These are phyloP conservation scores for Rhamnella rubrinervis DNA, from an alignment of 331 rosid species.

Conservation along the genomic window DNA sequence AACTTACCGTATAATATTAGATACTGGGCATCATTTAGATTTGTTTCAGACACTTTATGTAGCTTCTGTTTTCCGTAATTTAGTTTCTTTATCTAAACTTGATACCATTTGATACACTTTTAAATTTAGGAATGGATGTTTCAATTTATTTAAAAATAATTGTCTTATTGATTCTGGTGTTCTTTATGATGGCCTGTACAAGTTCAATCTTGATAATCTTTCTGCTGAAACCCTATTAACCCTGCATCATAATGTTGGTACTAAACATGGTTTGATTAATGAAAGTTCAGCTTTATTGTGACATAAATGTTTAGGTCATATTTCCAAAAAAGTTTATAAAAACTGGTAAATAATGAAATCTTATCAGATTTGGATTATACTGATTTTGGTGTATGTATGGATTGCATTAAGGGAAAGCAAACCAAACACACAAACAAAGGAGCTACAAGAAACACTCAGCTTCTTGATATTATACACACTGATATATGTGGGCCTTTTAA, in stretches of 20 bases:
- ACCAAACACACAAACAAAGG: slow-evolving; percentile 14
- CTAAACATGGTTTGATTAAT: not conserved
- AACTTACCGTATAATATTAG: not conserved
- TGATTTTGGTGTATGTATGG: not conserved
- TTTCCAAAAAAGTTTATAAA: not conserved
- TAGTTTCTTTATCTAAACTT: too few species aligned
- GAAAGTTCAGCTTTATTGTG: not conserved
- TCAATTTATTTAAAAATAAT: too few species aligned
- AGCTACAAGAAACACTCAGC: slow-evolving; percentile 1
- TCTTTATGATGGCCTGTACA: not conserved
- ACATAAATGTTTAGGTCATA: not conserved
- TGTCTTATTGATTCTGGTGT: too few species aligned
- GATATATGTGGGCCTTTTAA: not conserved
- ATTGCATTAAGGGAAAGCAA: slow-evolving; percentile 1
- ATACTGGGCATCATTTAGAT: not conserved
- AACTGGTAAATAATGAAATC: not conserved
- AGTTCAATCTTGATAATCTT: not conserved
- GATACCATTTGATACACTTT: too few species aligned
- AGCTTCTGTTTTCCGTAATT: not conserved
- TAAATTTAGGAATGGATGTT: not conserved
- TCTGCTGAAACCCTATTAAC: too few species aligned
- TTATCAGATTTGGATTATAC: not conserved
- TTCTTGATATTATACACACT: not conserved
- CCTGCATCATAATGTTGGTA: too few species aligned
- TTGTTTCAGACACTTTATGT: not conserved